phyloP scores from a whole-genome alignment of 148 eudicot species.

The Nyssa sinensis region DNA sequence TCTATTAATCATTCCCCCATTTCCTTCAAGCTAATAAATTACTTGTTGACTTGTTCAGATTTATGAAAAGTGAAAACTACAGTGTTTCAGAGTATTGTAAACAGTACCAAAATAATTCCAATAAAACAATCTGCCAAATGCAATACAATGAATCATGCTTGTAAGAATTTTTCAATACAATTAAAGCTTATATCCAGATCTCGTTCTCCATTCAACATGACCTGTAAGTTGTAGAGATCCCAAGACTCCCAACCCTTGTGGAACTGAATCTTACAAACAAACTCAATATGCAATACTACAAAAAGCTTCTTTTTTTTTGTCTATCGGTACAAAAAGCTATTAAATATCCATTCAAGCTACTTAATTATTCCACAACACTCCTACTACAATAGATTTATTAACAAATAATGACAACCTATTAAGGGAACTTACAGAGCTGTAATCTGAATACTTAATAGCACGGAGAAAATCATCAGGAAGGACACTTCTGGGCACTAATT shows the following conservation, averaged over 20 bases:
- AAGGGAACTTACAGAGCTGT: conserved; percentile 72
- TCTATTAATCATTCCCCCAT: not conserved
- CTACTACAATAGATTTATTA: not conserved
- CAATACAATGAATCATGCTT: not conserved
- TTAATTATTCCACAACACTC: not conserved
- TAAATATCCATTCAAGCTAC: not conserved
- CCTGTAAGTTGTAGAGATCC: too few species aligned
- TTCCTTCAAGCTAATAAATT: not conserved
- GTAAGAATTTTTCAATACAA: not conserved
- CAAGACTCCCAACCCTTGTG: not conserved
- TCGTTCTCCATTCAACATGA: not conserved
- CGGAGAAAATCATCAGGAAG: conserved; percentile 67
- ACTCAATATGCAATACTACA: not conserved
- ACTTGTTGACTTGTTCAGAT: too few species aligned
- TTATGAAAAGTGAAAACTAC: too few species aligned
- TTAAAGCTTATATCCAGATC: not conserved
- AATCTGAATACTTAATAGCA: conserved; percentile 63
- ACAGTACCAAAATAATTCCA: not conserved
- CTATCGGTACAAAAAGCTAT: conserved; percentile 3
- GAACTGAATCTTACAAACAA: not conserved
- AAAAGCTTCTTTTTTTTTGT: too few species aligned
- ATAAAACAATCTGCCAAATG: not conserved
- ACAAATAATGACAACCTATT: not conserved
- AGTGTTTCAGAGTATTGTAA: not conserved
- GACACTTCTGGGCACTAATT: conserved; percentile 58